Evolutionary conservation across 495 filamentous ascomycete genomes (phyloP), one percentile per base, ranked within the genome.

Genomic region (Hyaloscypha hepaticicola): DNA sequence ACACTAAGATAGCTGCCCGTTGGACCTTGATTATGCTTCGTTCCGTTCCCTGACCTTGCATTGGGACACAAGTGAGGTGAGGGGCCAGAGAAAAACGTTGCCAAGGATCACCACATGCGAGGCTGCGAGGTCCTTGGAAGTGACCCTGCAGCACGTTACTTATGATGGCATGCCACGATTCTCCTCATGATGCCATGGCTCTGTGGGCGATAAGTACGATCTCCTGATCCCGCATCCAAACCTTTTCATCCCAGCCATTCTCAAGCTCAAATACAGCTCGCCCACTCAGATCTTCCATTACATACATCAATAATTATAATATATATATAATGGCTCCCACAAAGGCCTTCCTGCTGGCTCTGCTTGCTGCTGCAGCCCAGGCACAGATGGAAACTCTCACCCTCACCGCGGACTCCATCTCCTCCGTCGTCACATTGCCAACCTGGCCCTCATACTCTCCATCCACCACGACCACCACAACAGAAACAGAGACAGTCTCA

Each of bases 81-180:
- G 26, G 22, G 16, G 8, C 8, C 19, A 8, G 38, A 45, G 25
- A 53, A 26, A 53, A 53, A 9, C 7, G 5, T 7, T 28, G 50
- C 21, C 50, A 53, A 24, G 50, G 50, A 25, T 24, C 21, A 53
- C 50, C 21, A 53, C 50, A 1, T 9, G 1, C 38, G 38, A 45
- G 38, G n/a, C n/a, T n/a, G n/a, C n/a, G n/a, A n/a, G 50, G 50
- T 25, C 22, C 50, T 53, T 53, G 50, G 50, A 26, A 53, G 22
- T 24, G 50, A 24, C 50, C 50, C 50, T 53, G 50, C 50, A 53
- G 19, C 22, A 24, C 22, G 3, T 7, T 7, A 12, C 50, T 53
- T 24, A 53, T 53, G 50, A 53, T 53, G 50, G 50, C 50, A 53
- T 53, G 3, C 16, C 50, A 16, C 21, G 50, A 52, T 52, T 52